Evolutionary conservation across 768 basidiomycete species (phyloP).

Genomic region (Psilocybe azurescens): DNA sequence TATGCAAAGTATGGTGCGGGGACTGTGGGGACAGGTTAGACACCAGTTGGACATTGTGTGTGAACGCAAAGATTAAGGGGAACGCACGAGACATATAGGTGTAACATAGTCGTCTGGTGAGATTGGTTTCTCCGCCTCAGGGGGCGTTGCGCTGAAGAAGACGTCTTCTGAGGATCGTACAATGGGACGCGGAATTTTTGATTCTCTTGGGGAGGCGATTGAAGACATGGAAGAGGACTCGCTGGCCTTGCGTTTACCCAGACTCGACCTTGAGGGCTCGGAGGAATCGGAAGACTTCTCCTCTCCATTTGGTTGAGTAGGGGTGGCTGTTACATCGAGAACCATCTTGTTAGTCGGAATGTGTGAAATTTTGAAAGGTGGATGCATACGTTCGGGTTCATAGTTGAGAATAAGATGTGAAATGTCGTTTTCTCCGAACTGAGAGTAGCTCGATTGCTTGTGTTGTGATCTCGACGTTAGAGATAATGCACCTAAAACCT

Average conservation of each 20-base stretch:
- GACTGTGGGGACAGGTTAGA: constrained; percentile 22
- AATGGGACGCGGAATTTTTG: constrained; percentile 28
- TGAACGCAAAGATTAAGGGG: not conserved
- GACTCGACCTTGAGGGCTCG: constrained; percentile 22
- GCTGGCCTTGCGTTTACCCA: constrained; percentile 34
- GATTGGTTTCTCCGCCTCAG: not conserved
- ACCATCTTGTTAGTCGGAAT: not conserved
- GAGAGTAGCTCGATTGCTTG: constrained; percentile 29
- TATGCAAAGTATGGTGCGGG: constrained; percentile 24
- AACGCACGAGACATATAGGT: constrained; percentile 23
- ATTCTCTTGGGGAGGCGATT: constrained; percentile 22
- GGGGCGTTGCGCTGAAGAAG: not conserved
- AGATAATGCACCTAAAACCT: not conserved
- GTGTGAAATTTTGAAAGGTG: not conserved
- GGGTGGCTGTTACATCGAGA: not conserved
- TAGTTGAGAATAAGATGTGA: constrained; percentile 21
- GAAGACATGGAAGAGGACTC: constrained; percentile 25
- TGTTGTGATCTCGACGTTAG: not conserved
- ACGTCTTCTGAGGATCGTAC: constrained; percentile 13
- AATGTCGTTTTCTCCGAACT: constrained; percentile 31
- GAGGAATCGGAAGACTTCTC: constrained; percentile 25
- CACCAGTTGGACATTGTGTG: not conserved
- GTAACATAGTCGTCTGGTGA: constrained; percentile 11
- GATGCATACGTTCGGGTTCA: not conserved
- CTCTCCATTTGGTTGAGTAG: constrained; percentile 5